Conservation (phyloP, 805 yeast genomes). For the Alloascoidea hylecoeti region DNA sequence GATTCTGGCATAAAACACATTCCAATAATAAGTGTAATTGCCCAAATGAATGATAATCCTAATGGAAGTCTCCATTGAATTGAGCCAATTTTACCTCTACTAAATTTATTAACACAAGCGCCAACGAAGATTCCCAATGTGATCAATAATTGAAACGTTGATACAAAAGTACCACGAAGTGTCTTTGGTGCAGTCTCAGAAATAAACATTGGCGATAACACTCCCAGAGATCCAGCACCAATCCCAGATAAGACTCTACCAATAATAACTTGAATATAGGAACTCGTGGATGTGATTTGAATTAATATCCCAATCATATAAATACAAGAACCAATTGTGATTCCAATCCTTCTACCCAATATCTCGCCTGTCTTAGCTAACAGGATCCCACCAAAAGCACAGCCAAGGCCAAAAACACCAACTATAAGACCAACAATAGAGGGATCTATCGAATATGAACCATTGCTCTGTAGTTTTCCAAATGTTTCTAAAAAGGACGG, state of each 20-base stretch:
- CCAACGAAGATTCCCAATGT: constrained; percentile 68
- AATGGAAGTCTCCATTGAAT: constrained; percentile 66
- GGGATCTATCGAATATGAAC: too few relatives aligned
- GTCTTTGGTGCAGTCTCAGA: constrained; percentile 73
- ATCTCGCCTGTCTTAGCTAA: constrained; percentile 42
- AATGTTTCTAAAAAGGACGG: too few relatives aligned
- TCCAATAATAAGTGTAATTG: constrained; percentile 45
- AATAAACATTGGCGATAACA: constrained; percentile 65
- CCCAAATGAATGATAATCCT: constrained; percentile 67
- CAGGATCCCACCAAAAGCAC: constrained; percentile 41
- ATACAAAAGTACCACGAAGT: constrained; percentile 67
- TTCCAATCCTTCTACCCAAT: constrained; percentile 58
- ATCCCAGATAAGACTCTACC: constrained; percentile 65
- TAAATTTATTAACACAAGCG: constrained; percentile 56
- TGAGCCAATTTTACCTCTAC: constrained; percentile 33
- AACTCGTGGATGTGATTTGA: too few relatives aligned
- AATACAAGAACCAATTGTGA: too few relatives aligned
- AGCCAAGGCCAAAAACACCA: constrained; percentile 39
- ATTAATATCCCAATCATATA: too few relatives aligned
- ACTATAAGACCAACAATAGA: too few relatives aligned
- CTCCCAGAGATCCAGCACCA: constrained; percentile 68
- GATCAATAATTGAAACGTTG: constrained; percentile 61
- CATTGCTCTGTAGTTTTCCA: too few relatives aligned
- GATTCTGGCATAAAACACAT: constrained; percentile 59
- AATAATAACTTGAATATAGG: too few relatives aligned